Base-by-base conservation (phyloP, 192 early-diverging fungal species). In the Coemansia sp. region DNA sequence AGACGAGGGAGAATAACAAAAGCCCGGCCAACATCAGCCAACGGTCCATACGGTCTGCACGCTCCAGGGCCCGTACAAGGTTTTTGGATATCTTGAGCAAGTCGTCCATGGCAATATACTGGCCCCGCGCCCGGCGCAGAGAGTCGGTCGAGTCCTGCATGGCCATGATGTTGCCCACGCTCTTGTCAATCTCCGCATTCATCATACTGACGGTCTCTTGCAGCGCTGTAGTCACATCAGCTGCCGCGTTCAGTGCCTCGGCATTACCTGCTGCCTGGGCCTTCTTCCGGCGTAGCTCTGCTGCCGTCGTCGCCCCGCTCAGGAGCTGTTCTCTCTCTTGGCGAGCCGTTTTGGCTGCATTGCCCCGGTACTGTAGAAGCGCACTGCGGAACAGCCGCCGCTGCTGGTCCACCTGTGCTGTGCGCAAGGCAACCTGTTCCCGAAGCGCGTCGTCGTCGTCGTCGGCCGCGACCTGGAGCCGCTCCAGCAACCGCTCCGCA, bases 131-230 rank as follows among this genome's bases (percentile, higher is more conserved):
- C 44, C 51, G 55, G 13, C 44, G 38, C 40, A 75, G 26, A 37
- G 22, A 37, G 1, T 46, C 53, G 4, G 71, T 50, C 14, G 71
- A 75, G n/a, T 67, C 71, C 16, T 54, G 39, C 46, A 75, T 35
- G 3, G 62, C 56, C 3, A 26, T 35, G 18, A 59, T 51, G 47
- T 75, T 75, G 26, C 47, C 51, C 3, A 40, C 64, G 32, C 71
- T 75, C 51, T 75, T 75, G 35, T 75, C 65, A 17, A 75, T 67
- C 52, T 75, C 71, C 13, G 51, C 51, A 20, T 59, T 52, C 71
- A 75, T 75, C 63, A 75, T 63, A 18, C 60, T 50, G n/a, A 75
- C 71, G 0, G 71, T 75, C 37, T 75, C 59, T 26, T 62, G 63
- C 34, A 75, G 22, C 21, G 71, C 65, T 16, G 64, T 54, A 0